Evolutionary conservation across 306 rosid species (phyloP).

Genomic region (Acacia crassicarpa): DNA sequence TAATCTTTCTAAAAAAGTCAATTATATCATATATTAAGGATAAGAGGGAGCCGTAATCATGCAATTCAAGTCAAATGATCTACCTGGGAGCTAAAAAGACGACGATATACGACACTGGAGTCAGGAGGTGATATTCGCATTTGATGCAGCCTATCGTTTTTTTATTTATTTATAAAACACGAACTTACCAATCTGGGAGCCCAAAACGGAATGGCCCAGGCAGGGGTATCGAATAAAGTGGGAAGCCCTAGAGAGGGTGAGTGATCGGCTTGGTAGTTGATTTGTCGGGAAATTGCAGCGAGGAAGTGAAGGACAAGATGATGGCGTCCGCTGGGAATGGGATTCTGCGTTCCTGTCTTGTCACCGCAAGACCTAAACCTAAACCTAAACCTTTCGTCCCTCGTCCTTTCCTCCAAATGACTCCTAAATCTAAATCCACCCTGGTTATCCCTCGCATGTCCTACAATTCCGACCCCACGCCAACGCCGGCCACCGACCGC

Average conservation of each 20-base stretch:
- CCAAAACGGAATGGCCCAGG: not conserved
- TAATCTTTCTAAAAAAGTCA: no score
- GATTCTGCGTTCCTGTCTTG: constrained; percentile 36
- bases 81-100: no score
- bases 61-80: no score
- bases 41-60: no score
- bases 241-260: not conserved
- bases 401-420: not conserved
- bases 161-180: no score
- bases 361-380: not conserved
- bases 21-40: no score
- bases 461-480: constrained; percentile 29
- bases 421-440: constrained; percentile 17
- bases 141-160: no score
- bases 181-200: not conserved
- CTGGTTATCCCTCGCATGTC: constrained; percentile 50
- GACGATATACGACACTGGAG: no score
- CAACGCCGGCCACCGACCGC: constrained; percentile 62
- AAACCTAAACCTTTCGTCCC: not conserved
- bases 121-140: no score
- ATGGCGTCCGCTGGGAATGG: constrained; percentile 44
- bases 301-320: not conserved
- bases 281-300: not conserved
- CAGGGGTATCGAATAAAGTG: not conserved
- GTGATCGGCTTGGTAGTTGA: not conserved